These are phyloP conservation scores for Cryptococcus deneoformans DNA, from an alignment of 1,284 basidiomycete genomes.

Conservation along the genomic window DNA sequence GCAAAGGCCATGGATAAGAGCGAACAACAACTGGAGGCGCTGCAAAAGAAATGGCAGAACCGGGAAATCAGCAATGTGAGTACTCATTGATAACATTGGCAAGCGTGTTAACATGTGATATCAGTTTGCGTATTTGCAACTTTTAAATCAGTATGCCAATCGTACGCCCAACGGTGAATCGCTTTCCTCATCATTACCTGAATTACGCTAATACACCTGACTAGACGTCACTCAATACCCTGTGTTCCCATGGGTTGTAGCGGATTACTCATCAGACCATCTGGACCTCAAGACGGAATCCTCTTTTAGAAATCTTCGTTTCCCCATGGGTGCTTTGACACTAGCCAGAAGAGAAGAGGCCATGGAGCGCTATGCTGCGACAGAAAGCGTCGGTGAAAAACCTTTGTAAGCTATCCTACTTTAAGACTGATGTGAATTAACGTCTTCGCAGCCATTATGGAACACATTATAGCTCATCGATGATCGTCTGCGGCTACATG, in stretches of 20 bases:
- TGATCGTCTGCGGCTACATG: constrained; percentile 94
- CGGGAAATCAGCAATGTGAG: constrained; percentile 84
- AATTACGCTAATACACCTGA: constrained; percentile 15
- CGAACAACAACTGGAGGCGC: constrained; percentile 47
- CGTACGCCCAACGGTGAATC: constrained; percentile 70
- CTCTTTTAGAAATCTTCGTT: constrained; percentile 68
- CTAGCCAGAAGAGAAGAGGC: constrained; percentile 69
- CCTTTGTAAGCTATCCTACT: constrained; percentile 58
- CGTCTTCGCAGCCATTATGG: constrained; percentile 61
- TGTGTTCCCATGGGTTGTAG: constrained; percentile 82
- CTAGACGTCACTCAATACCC: constrained; percentile 89
- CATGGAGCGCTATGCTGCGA: constrained; percentile 67
- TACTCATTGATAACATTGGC: constrained; percentile 2
- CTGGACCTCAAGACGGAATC: constrained; percentile 67
- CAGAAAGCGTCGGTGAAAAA: constrained; percentile 75
- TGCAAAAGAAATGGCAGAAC: constrained; percentile 69
- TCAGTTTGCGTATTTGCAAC: constrained; percentile 80
- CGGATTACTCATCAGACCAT: constrained; percentile 73
- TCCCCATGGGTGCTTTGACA: constrained; percentile 91
- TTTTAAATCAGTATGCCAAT: constrained; percentile 84
- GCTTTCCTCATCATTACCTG: constrained; percentile 20
- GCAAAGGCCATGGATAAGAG: constrained; percentile 44
- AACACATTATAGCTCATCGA: constrained; percentile 94
- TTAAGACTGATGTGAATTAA: not conserved
- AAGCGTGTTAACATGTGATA: not conserved